Evolutionary conservation across 305 asterid genomes (phyloP).

Genomic region (Caryopteris hybrid): DNA sequence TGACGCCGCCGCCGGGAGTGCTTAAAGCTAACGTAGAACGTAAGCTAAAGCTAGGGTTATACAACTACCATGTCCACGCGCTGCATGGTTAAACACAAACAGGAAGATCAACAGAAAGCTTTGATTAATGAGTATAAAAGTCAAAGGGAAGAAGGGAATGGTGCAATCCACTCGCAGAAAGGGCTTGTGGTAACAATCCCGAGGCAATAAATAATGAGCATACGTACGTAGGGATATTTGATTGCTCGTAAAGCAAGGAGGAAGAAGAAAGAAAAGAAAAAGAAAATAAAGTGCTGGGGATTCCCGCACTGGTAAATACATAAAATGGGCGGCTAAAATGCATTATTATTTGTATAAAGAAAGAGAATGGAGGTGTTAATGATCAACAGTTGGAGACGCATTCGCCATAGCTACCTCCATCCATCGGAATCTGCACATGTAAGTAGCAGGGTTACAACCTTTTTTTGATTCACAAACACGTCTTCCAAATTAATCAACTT

Average conservation of each 20-base stretch:
- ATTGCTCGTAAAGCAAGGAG: conserved; percentile 43
- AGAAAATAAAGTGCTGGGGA: too few relatives aligned
- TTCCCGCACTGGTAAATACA: too few relatives aligned
- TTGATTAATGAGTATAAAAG: conserved; percentile 1
- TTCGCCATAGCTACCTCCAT: conserved; percentile 9
- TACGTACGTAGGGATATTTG: too few relatives aligned
- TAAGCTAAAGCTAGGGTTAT: conserved; percentile 26
- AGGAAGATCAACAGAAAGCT: neutral
- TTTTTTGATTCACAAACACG: conserved; percentile 7
- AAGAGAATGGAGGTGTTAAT: conserved; percentile 10
- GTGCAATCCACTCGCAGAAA: conserved; percentile 10
- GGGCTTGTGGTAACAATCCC: too few relatives aligned
- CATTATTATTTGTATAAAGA: conserved; percentile 2
- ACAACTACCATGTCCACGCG: conserved; percentile 18
- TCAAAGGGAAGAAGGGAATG: conserved; percentile 8
- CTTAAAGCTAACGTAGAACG: conserved; percentile 56
- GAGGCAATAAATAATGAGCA: conserved; percentile 19
- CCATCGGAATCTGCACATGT: conserved; percentile 30
- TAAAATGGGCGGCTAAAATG: conserved; percentile 19
- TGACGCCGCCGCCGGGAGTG: conserved; percentile 72
- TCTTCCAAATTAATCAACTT: too few relatives aligned
- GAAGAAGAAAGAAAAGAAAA: neutral
- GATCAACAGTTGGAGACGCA: conserved; percentile 19
- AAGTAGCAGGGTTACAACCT: neutral
- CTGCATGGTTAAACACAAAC: neutral